A percentile compares a stretch with the other conserved stretches of the same genome.
These are phyloP conservation scores for Stagonosporopsis rhizophila DNA, from an alignment of 2,329 filamentous ascomycete genomes.

Conservation along the genomic window DNA sequence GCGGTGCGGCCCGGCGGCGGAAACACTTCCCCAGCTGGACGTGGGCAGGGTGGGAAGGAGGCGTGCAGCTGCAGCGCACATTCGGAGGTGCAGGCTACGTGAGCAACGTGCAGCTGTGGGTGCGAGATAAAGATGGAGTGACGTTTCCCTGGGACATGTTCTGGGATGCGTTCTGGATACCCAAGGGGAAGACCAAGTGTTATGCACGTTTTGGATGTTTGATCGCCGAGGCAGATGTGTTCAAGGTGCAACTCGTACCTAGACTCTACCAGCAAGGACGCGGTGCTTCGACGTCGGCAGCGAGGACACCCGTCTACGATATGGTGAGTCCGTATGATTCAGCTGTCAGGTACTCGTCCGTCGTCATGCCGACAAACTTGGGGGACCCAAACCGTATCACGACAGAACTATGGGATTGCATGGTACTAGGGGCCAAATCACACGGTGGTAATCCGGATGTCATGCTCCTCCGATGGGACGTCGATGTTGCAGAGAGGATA, in stretches of 20 bases:
- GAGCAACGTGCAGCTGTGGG: slow-evolving; percentile 9
- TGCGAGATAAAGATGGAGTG: background rate
- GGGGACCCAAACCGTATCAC: background rate
- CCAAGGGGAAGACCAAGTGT: slow-evolving; percentile 1
- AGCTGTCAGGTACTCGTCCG: slow-evolving; percentile 1
- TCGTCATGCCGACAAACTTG: slow-evolving; percentile 6
- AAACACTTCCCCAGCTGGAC: slow-evolving; percentile 20
- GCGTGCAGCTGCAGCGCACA: slow-evolving; percentile 6
- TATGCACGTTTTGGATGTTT: slow-evolving; percentile 1
- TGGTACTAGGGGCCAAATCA: background rate
- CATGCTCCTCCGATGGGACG: slow-evolving; percentile 13
- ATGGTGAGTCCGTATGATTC: slow-evolving; percentile 12
- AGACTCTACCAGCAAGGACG: background rate
- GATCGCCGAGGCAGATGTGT: slow-evolving; percentile 2
- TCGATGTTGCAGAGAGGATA: slow-evolving; percentile 13
- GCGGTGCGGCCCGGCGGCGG: slow-evolving; percentile 1
- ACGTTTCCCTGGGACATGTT: slow-evolving; percentile 6
- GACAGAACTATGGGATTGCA: slow-evolving; percentile 16
- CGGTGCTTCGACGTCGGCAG: background rate
- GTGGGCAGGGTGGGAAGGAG: slow-evolving; percentile 18
- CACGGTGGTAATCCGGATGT: slow-evolving; percentile 1
- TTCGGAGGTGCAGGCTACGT: slow-evolving; percentile 3
- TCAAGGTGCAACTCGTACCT: slow-evolving; percentile 1
- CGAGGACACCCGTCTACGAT: slow-evolving; percentile 2
- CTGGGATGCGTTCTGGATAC: slow-evolving; percentile 1